Conservation (phyloP, 768 basidiomycete species). For the Hericium erinaceus region DNA sequence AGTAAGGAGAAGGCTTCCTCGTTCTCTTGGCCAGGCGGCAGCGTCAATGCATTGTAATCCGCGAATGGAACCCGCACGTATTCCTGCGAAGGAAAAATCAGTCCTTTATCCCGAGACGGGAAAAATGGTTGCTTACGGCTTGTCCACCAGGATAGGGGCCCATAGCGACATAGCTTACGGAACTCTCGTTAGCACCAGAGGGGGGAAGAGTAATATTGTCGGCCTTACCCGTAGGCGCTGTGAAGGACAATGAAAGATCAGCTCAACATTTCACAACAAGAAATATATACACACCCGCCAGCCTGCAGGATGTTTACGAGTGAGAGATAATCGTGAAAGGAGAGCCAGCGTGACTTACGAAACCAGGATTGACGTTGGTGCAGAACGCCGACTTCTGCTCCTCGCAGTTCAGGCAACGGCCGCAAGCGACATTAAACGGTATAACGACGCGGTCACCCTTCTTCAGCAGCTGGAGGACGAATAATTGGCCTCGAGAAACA, state of each 20-base stretch:
- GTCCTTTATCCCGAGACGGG: neutral
- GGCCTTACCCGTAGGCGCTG: slow-evolving; percentile 36
- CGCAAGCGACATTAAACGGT: slow-evolving; percentile 53
- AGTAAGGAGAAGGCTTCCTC: slow-evolving; percentile 48
- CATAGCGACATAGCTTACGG: slow-evolving; percentile 43
- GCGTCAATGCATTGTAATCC: slow-evolving; percentile 44
- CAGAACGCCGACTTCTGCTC: slow-evolving; percentile 45
- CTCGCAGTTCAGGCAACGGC: slow-evolving; percentile 48
- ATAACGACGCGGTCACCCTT: slow-evolving; percentile 52
- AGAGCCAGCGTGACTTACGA: slow-evolving; percentile 26
- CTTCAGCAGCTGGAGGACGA: slow-evolving; percentile 31
- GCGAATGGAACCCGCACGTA: slow-evolving; percentile 48
- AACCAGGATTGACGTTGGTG: slow-evolving; percentile 48
- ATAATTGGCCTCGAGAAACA: neutral
- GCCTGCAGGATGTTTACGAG: slow-evolving; percentile 22
- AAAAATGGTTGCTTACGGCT: slow-evolving; percentile 26
- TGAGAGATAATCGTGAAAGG: neutral
- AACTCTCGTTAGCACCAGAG: neutral
- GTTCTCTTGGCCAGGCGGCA: slow-evolving; percentile 43
- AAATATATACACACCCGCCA: slow-evolving; percentile 29
- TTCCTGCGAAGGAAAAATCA: slow-evolving; percentile 27
- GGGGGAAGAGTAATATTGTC: too few relatives aligned
- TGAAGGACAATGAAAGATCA: neutral
- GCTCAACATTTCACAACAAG: neutral
- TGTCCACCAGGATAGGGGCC: slow-evolving; percentile 47